Evolutionary conservation across 192 early-diverging fungal species (phyloP).

Genomic region (Umbelopsis sp.): DNA sequence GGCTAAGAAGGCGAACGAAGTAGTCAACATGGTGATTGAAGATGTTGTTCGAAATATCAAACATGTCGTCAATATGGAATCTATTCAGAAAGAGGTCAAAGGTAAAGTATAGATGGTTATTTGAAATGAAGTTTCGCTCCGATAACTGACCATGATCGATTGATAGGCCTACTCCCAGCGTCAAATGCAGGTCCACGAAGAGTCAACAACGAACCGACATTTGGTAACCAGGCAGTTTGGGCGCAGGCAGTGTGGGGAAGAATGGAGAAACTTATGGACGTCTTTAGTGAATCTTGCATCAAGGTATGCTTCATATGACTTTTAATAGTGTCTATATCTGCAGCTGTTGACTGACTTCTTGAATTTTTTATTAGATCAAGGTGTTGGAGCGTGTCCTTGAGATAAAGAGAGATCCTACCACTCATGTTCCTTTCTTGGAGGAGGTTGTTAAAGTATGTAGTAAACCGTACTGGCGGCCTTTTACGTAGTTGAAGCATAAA

Average conservation of each 20-base stretch:
- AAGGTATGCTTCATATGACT: slow-evolving; percentile 39
- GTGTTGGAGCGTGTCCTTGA: slow-evolving; percentile 52
- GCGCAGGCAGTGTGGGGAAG: slow-evolving; percentile 51
- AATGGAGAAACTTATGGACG: slow-evolving; percentile 54
- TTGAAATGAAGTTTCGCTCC: neutral
- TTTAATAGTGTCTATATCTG: neutral
- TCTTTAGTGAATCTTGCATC: slow-evolving; percentile 52
- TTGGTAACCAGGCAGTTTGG: slow-evolving; percentile 46
- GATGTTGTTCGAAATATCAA: slow-evolving; percentile 46
- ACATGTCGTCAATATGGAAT: slow-evolving; percentile 49
- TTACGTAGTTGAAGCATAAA: neutral
- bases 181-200: slow-evolving; percentile 40
- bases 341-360: neutral
- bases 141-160: neutral
- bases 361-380: neutral
- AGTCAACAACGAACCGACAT: slow-evolving; percentile 51
- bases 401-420: slow-evolving; percentile 49
- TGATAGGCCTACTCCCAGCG: neutral
- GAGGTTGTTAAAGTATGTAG: slow-evolving; percentile 43
- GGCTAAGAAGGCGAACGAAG: slow-evolving; percentile 40
- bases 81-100: slow-evolving; percentile 53
- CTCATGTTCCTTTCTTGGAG: slow-evolving; percentile 52
- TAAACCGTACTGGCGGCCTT: neutral
- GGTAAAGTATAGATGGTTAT: slow-evolving; percentile 21
- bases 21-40: slow-evolving; percentile 39